phyloP scores from a whole-genome alignment of 1,284 basidiomycete genomes.

The Ceratobasidium papillatum region DNA sequence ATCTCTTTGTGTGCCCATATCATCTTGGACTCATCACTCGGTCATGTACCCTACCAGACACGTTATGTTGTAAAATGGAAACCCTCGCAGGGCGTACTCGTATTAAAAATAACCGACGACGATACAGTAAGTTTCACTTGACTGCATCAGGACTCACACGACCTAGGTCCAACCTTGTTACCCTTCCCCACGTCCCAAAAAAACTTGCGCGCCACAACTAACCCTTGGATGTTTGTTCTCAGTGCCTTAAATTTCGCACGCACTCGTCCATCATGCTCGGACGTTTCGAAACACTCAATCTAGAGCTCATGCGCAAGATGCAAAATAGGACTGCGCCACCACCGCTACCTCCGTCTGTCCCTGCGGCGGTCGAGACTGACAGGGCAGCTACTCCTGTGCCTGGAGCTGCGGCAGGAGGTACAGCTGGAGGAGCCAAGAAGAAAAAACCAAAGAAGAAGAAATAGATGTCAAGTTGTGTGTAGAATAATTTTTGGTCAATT shows the following conservation, averaged over 20 bases:
- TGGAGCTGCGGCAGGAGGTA: constrained; percentile 46
- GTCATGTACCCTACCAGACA: constrained; percentile 62
- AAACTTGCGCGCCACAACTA: not conserved
- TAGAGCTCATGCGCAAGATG: constrained; percentile 83
- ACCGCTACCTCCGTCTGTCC: not conserved
- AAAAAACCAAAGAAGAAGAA: constrained; percentile 67
- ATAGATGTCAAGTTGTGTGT: constrained; percentile 48
- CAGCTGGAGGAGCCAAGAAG: constrained; percentile 60
- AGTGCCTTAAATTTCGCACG: constrained; percentile 96
- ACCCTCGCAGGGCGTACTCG: constrained; percentile 79
- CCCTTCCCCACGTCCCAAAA: not conserved
- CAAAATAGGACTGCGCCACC: constrained; percentile 62
- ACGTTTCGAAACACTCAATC: constrained; percentile 91
- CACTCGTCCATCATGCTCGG: constrained; percentile 92
- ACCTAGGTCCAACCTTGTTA: not conserved
- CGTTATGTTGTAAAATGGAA: constrained; percentile 91
- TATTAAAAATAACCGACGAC: constrained; percentile 92
- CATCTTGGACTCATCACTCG: constrained; percentile 2
- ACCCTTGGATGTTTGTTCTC: constrained; percentile 28
- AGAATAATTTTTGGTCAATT: not conserved
- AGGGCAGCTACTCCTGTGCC: constrained; percentile 1
- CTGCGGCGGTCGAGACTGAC: not conserved
- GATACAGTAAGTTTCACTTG: constrained; percentile 67
- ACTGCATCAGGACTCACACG: not conserved
- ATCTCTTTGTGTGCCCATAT: constrained; percentile 14